Percentiles rank a stretch among this genome's conserved stretches.
phyloP scores from a whole-genome alignment of 2,329 filamentous ascomycete genomes.

The Clonostachys sp. region DNA sequence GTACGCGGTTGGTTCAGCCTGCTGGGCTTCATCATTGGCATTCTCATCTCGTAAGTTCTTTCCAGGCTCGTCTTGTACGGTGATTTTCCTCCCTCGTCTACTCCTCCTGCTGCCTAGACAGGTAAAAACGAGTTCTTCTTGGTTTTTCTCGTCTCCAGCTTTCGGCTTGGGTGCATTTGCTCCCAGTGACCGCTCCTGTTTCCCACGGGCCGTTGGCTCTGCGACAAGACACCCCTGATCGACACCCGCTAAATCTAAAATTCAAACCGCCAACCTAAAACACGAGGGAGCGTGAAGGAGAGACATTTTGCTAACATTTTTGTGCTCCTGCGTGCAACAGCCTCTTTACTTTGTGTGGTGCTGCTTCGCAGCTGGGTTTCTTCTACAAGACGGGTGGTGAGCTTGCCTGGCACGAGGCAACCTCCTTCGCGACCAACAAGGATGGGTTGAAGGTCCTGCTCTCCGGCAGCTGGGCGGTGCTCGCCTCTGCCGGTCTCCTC shows the following conservation, averaged over 20 bases:
- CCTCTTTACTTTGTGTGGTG: slow-evolving; percentile 15
- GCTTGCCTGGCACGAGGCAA: slow-evolving; percentile 22
- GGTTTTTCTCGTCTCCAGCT: no score
- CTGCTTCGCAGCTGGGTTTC: slow-evolving; percentile 22
- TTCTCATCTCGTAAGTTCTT: slow-evolving; percentile 16
- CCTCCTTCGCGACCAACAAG: slow-evolving; percentile 17
- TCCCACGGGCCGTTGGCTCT: neutral
- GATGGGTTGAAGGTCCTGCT: slow-evolving; percentile 22
- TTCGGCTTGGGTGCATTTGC: no score
- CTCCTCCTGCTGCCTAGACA: no score
- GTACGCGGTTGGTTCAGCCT: slow-evolving; percentile 12
- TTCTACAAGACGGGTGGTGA: slow-evolving; percentile 21
- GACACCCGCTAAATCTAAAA: no score
- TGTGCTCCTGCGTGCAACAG: slow-evolving; percentile 6
- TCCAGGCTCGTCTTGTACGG: no score
- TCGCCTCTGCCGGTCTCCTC: slow-evolving; percentile 11
- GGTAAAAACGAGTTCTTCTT: no score
- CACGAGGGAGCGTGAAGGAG: neutral
- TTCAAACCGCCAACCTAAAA: no score
- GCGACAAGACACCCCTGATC: neutral
- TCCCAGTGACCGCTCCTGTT: no score
- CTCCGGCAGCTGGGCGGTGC: slow-evolving; percentile 17
- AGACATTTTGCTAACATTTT: slow-evolving; percentile 4
- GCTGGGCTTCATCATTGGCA: slow-evolving; percentile 10
- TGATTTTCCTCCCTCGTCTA: no score